Percentiles rank a stretch among this genome's conserved stretches.
These are phyloP conservation scores for Westerdykella aurantiaca DNA, from an alignment of 2,329 filamentous ascomycete species.

Conservation along the genomic window DNA sequence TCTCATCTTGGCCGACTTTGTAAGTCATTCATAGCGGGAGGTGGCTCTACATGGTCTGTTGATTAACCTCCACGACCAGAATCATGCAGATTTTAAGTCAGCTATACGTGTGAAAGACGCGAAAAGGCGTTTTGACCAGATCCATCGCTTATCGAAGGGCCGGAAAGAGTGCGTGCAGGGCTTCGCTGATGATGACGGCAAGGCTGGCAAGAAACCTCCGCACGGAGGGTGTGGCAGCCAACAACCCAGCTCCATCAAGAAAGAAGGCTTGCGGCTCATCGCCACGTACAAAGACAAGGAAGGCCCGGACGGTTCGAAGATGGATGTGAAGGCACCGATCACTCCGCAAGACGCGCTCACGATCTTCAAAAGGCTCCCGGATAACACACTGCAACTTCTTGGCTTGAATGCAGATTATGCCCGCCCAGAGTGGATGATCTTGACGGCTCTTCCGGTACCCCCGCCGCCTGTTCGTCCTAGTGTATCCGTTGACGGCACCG, in stretches of 20 bases:
- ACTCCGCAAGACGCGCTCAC: conserved; percentile 78
- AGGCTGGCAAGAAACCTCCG: conserved; percentile 41
- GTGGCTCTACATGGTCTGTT: conserved; percentile 45
- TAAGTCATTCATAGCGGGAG: conserved; percentile 67
- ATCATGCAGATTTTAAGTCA: conserved; percentile 73
- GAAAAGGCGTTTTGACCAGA: conserved; percentile 86
- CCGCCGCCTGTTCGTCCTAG: conserved; percentile 93
- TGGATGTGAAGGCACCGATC: conserved; percentile 70
- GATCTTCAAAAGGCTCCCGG: conserved; percentile 78
- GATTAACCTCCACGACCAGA: conserved; percentile 54
- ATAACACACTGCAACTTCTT: conserved; percentile 76
- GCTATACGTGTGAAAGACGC: conserved; percentile 83
- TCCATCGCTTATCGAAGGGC: conserved; percentile 88
- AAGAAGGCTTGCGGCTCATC: conserved; percentile 77
- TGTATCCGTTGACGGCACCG: conserved; percentile 93
- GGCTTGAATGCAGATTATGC: conserved; percentile 93
- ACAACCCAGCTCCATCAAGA: conserved; percentile 74
- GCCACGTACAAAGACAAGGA: conserved; percentile 69
- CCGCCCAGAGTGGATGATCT: conserved; percentile 95
- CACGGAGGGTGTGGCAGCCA: conserved; percentile 93
- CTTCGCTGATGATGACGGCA: conserved; percentile 56
- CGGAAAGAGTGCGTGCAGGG: conserved; percentile 81
- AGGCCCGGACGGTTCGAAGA: conserved; percentile 59
- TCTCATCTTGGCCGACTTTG: conserved; percentile 94
- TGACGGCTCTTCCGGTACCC: conserved; percentile 90